Evolutionary conservation across 2,329 filamentous ascomycete genomes (phyloP), one percentile per base, ranked within the genome.

Genomic region (Xylaria sp.): DNA sequence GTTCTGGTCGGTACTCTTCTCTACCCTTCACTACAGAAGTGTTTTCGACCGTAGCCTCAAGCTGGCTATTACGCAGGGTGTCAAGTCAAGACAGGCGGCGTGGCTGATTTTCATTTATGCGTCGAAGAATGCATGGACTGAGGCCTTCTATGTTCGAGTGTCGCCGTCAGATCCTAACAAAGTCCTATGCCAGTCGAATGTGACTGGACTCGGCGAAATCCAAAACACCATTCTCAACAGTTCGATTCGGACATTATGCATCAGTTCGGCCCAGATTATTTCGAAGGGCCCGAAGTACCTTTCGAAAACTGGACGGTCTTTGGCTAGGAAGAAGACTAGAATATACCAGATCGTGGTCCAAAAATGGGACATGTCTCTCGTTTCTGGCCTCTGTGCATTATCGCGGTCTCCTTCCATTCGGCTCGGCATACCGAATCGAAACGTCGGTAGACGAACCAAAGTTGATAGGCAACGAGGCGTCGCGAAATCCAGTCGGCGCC

Each of bases 291-390:
- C 62, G 4, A 42, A 42, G 13, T 18, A 30, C 2, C 46, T 60
- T 5, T 58, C 58, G 1, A 59, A 63, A 16, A 62, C 58, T 13
- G 61, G 62, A 4, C 59, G 57, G 9, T 57, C 65, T 10, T 76
- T 79, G 54, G 59, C 68, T 8, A 63, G 71, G 2, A 63, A 72
- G 23, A 70, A 70, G 2, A 67, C 78, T 2, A 71, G 72, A 18
- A 81, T 82, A 63, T 82, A 78, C 56, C 80, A 83, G 60, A 63
- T 81, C 11, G 76, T 74, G 55, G 70, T 74, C 9, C 64, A 84
- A 2, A 74, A 69, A 4, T 69, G 72, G 23, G 72, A 81, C 59
- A 70, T 82, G 46, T 73, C 75, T 46, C 61, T 84, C 13, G 69
- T 71, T 42, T 78, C 77, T 54, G 76, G 75, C 19, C 64, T 72